Conservation (phyloP, 2,329 filamentous ascomycete species). For the Phaeophleospora eucalypticola region DNA sequence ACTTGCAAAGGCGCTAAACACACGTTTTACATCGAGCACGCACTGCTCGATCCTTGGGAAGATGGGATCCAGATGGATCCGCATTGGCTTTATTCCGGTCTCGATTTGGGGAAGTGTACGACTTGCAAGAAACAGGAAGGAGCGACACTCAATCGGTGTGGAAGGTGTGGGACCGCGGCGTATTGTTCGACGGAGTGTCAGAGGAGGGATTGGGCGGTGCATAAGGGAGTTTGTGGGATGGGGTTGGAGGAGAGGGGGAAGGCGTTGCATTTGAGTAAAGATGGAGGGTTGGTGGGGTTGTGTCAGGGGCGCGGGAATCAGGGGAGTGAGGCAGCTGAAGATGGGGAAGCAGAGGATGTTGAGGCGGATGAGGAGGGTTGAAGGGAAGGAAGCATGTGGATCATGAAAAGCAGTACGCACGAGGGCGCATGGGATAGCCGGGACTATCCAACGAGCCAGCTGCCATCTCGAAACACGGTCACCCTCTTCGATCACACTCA, state of each 20-base stretch:
- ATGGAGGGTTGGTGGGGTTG: slow-evolving; percentile 15
- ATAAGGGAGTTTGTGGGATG: slow-evolving; percentile 22
- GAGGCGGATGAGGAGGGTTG: no score
- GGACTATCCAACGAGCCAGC: no score
- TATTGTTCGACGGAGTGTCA: slow-evolving; percentile 21
- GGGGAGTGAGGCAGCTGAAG: no score
- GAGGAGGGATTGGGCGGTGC: slow-evolving; percentile 20
- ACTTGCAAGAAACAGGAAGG: slow-evolving; percentile 6
- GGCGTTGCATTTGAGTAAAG: slow-evolving; percentile 16
- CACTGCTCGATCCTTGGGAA: slow-evolving; percentile 16
- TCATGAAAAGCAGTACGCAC: no score
- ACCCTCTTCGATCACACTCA: no score
- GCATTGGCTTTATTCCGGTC: slow-evolving; percentile 19
- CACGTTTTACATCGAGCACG: slow-evolving; percentile 19
- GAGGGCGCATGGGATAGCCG: no score
- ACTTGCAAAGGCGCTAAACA: slow-evolving; percentile 17
- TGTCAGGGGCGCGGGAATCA: no score
- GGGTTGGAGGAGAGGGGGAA: slow-evolving; percentile 20
- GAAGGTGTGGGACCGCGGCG: slow-evolving; percentile 22
- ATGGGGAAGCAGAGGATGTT: no score
- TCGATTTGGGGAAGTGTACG: slow-evolving; percentile 15
- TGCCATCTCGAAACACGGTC: no score
- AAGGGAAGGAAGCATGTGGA: no score
- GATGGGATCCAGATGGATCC: slow-evolving; percentile 21
- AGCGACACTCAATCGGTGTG: slow-evolving; percentile 13